These are phyloP conservation scores for Sphaerulina vaccinii DNA, from an alignment of 2,329 filamentous ascomycete genomes.

Conservation along the genomic window DNA sequence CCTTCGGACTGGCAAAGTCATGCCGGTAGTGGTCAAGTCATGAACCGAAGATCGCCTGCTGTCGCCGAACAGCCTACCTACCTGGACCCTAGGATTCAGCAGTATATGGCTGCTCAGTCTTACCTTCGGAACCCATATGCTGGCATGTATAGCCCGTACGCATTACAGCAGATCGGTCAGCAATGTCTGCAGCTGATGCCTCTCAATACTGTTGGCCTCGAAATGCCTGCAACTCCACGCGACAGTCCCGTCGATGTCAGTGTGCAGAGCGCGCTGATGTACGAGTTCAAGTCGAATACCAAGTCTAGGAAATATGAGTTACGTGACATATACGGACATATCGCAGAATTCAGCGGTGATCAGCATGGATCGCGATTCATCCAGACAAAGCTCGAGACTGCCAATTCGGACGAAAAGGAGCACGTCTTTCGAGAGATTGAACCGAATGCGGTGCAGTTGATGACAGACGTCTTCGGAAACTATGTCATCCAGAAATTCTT, in stretches of 20 bases:
- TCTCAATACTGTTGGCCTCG: conserved; percentile 39
- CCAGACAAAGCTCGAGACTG: conserved; percentile 84
- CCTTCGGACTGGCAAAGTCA: conserved; percentile 46
- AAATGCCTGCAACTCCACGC: conserved; percentile 44
- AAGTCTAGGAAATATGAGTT: conserved; percentile 78
- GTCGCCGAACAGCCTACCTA: conserved; percentile 41
- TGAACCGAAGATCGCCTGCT: conserved; percentile 19
- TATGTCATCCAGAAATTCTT: conserved; percentile 99
- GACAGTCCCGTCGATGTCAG: conserved; percentile 61
- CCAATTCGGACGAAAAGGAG: conserved; percentile 95
- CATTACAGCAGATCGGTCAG: conserved; percentile 35
- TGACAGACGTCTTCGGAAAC: conserved; percentile 96
- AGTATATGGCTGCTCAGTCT: conserved; percentile 40
- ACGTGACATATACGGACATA: conserved; percentile 80
- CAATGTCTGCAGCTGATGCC: conserved; percentile 39
- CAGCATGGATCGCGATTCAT: conserved; percentile 96
- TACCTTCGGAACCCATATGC: conserved; percentile 33
- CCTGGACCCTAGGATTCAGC: conserved; percentile 39
- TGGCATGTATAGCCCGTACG: conserved; percentile 37
- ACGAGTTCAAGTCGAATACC: conserved; percentile 74
- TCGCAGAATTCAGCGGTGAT: conserved; percentile 94
- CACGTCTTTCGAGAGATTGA: conserved; percentile 84
- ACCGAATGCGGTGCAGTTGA: conserved; percentile 79
- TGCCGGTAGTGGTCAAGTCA: conserved; percentile 12
- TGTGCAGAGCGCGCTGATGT: conserved; percentile 68